phyloP scores from a whole-genome alignment of 2,329 filamentous ascomycete species.

The Camillea tinctor region DNA sequence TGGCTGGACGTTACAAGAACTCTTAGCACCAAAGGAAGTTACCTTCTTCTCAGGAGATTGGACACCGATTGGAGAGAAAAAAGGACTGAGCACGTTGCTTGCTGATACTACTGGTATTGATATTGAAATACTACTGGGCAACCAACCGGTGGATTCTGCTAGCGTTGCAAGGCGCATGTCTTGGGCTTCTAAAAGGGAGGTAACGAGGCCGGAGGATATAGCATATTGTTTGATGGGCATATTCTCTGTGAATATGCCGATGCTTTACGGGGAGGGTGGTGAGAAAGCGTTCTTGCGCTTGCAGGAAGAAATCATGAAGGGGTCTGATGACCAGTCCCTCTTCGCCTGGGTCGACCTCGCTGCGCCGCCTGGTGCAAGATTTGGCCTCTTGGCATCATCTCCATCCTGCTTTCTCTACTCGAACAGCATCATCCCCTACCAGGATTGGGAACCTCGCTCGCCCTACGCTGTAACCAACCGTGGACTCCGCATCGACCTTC shows the following conservation, averaged over 20 bases:
- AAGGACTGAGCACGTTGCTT: slow-evolving; percentile 1
- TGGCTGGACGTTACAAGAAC: slow-evolving; percentile 11
- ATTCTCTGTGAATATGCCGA: slow-evolving; percentile 16
- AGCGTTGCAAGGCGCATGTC: slow-evolving; percentile 12
- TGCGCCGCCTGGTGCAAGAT: slow-evolving; percentile 26
- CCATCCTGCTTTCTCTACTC: slow-evolving; percentile 39
- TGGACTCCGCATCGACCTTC: slow-evolving; percentile 27
- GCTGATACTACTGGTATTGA: slow-evolving; percentile 11
- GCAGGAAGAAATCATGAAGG: slow-evolving; percentile 16
- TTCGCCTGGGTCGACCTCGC: slow-evolving; percentile 8
- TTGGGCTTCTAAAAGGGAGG: slow-evolving; percentile 12
- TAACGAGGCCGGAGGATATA: slow-evolving; percentile 10
- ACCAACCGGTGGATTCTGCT: background rate
- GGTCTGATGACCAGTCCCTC: slow-evolving; percentile 11
- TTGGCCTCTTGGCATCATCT: slow-evolving; percentile 45
- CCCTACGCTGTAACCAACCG: slow-evolving; percentile 29
- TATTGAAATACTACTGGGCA: slow-evolving; percentile 5
- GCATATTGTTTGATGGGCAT: slow-evolving; percentile 15
- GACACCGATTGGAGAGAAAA: slow-evolving; percentile 14
- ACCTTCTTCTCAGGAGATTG: slow-evolving; percentile 5
- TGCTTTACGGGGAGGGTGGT: slow-evolving; percentile 14
- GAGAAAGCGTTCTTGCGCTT: slow-evolving; percentile 14
- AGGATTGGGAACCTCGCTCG: slow-evolving; percentile 30
- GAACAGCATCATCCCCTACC: slow-evolving; percentile 31
- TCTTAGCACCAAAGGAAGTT: slow-evolving; percentile 7